Evolutionary conservation across 805 yeast species (phyloP).

Genomic region (Saccharomycopsis vini): DNA sequence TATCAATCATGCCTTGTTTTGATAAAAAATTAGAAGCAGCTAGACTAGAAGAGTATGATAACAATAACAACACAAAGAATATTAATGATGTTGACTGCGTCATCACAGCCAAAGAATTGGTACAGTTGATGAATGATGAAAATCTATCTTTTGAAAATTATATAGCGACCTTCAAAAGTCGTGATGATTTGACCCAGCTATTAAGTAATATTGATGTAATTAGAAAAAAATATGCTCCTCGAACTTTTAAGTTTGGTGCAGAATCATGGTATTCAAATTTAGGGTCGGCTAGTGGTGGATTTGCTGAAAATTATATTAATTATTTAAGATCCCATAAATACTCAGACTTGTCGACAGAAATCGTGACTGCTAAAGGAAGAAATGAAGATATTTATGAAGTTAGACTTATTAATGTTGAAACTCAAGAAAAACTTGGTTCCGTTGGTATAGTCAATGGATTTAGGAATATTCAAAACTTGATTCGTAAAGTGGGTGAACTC

Average conservation of each 20-base stretch:
- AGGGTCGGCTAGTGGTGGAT: conserved; percentile 89
- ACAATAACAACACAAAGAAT: conserved; percentile 17
- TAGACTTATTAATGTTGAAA: conserved; percentile 36
- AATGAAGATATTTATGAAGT: conserved; percentile 72
- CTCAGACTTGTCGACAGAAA: background rate
- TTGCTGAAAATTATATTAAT: conserved; percentile 58
- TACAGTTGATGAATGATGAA: conserved; percentile 59
- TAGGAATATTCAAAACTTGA: conserved; percentile 87
- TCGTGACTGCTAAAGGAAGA: conserved; percentile 39
- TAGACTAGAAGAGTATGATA: conserved; percentile 51
- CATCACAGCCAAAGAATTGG: conserved; percentile 79
- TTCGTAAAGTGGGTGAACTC: conserved; percentile 61
- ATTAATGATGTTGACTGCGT: conserved; percentile 82
- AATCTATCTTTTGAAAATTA: conserved; percentile 28
- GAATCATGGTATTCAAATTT: conserved; percentile 63
- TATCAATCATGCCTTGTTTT: conserved; percentile 93
- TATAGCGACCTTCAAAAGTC: background rate
- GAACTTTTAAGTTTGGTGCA: conserved; percentile 48
- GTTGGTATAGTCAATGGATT: conserved; percentile 81
- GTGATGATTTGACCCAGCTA: background rate
- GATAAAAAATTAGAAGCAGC: conserved; percentile 95
- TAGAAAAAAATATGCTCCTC: conserved; percentile 36
- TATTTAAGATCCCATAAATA: conserved; percentile 26
- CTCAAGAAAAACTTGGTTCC: conserved; percentile 36
- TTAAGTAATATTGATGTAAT: conserved; percentile 2